Evolutionary conservation across 2,329 filamentous ascomycete genomes (phyloP), one percentile per base, ranked within the genome.

Genomic region (Beauveria australis): DNA sequence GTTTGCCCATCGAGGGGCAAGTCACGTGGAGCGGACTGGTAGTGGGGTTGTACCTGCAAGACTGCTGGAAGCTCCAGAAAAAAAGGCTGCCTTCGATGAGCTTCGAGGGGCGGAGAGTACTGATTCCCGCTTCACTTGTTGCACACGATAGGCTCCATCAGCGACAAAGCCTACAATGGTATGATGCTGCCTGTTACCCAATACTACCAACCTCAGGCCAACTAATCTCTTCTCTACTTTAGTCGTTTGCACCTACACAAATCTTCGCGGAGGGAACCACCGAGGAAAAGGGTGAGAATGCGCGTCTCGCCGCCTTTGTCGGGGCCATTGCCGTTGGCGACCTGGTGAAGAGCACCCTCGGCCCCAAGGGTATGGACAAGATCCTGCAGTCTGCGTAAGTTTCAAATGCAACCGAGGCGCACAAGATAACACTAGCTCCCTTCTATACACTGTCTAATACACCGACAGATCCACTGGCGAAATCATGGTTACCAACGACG

Each of bases 361-460:
- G 94, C 7, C 94, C 94, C 43, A 97, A 97, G 80, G 94, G 94
- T 68, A 97, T 97, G 92, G 94, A 97, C 81, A 97, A 96, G 81
- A 96, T 96, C 74, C 80, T 96, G 72, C 92, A 96, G 76, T 96
- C 92, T 74, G 92, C 91, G 89, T 94, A 85, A 66, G 88, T 84
- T 63, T 59, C 6, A 33, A 3, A 24, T 30, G 19, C 49, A 5
- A 41, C 8, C 16, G 33, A 26, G 16, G 51, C 51, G 33, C 19
- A 40, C 7, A 51, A 60, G 53, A 44, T 49, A 53, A 51, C 58
- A 53, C 46, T 60, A 48, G 62, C 60, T 51, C 37, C 40, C 62
- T 62, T 28, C 2, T 41, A 24, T 49, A 59, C 62, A 64, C 62
- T 43, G 62, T 65, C 65, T 67, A 60, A 68, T 65, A 62, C 54